phyloP scores from a whole-genome alignment of 2,329 filamentous ascomycete genomes.

The Xylaria sp. region DNA sequence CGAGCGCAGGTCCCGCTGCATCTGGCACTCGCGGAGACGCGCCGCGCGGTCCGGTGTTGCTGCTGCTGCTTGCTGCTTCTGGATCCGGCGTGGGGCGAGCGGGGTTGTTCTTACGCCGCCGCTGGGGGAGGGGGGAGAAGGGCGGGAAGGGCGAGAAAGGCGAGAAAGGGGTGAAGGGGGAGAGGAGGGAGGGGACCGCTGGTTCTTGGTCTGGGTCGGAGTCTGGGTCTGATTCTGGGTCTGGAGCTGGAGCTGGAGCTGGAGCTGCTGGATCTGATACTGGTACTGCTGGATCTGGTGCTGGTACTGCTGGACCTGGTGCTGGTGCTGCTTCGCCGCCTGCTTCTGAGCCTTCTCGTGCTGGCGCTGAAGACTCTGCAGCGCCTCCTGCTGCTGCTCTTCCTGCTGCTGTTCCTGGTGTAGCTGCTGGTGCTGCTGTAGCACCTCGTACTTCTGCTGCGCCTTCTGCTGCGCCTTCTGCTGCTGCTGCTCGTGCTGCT shows the following conservation, averaged over 20 bases:
- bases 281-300: not conserved
- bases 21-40: too few relatives aligned
- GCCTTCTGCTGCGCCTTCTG: not conserved
- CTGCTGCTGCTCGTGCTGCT: not conserved
- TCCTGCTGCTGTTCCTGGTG: too few relatives aligned
- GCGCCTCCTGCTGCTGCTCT: not conserved
- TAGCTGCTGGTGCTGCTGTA: not conserved
- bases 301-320: not conserved
- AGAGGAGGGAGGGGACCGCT: too few relatives aligned
- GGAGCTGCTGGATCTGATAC: not conserved
- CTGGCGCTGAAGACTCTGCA: not conserved
- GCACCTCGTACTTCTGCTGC: too few relatives aligned
- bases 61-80: too few relatives aligned
- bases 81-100: too few relatives aligned
- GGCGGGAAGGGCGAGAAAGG: too few relatives aligned
- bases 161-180: too few relatives aligned
- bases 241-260: not conserved
- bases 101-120: too few relatives aligned
- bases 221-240: not conserved
- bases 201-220: not conserved
- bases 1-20: too few relatives aligned
- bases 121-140: too few relatives aligned
- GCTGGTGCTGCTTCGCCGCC: not conserved
- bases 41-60: too few relatives aligned
- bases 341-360: not conserved